Base-by-base conservation (phyloP, 83 land plant species). In the Diphasiastrum complanatum region DNA sequence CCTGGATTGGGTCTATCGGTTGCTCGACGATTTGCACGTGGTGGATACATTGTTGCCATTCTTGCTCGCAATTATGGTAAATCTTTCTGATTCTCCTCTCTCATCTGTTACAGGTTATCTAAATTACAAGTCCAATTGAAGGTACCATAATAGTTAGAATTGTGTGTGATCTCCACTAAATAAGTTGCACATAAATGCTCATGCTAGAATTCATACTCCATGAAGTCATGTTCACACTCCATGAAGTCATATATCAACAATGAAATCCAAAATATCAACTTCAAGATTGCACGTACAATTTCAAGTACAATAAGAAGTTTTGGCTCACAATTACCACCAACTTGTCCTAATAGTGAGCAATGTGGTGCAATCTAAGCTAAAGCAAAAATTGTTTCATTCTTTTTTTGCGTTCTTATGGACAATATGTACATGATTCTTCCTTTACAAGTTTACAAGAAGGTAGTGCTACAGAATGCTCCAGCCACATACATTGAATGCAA, bases 11-110 rank as follows among this genome's bases (percentile, higher is more conserved):
- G 59, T 11, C 35, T 55, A 10, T 55, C 59, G 16, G n/a, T 55
- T 30, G 59, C 59, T 12, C 59, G 59, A 5, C 20, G 59, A 11
- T 55, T 55, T 55, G 59, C 59, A 27, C 1, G 59, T 6, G 59
- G 31, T 31, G 59, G 59, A 24, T 55, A 27, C 34, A 55, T 32
- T 11, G 59, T 55, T 11, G 59, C 59, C 34, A 55, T 55, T 1
- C 59, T 55, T 27, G 20, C 59, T 27, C 34, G 59, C 11, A 55
- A 55, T 30, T 19, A 27, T 14, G 59, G 59, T 55, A 24, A 11
- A 14, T 55, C 5, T 11, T 49, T 49, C 5, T 20, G 6, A 11
- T n/a, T 18, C 22, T 18, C 19, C 22, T 50, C 24, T 50, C 12
- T 50, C 23, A 16, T 11, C 23, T 41, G n/a, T 41, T 18, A 14